These are phyloP conservation scores for Grammothele lineata DNA, from an alignment of 768 basidiomycete species.

Conservation along the genomic window DNA sequence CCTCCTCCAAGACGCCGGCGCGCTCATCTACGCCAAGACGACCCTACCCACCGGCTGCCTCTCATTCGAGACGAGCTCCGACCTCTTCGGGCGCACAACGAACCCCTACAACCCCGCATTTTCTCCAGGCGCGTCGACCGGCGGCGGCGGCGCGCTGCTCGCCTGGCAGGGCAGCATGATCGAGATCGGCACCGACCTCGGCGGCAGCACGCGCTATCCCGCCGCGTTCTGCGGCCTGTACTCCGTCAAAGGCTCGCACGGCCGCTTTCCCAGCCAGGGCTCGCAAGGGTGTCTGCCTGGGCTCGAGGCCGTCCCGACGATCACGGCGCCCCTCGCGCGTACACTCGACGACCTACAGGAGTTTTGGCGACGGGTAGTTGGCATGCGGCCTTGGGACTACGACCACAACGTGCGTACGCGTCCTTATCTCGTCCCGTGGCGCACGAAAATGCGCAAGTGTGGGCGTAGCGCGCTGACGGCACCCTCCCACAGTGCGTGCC, in stretches of 20 bases:
- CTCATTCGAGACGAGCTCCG: constrained; percentile 37
- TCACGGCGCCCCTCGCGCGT: constrained; percentile 38
- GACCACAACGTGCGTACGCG: constrained; percentile 34
- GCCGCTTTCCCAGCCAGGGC: constrained; percentile 36
- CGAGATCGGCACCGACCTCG: constrained; percentile 46
- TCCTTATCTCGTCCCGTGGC: too few species aligned
- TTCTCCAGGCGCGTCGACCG: constrained; percentile 44
- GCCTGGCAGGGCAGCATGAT: constrained; percentile 41
- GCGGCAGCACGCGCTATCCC: constrained; percentile 47
- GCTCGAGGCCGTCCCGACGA: constrained; percentile 33
- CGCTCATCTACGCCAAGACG: constrained; percentile 38
- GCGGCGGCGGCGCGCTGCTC: constrained; percentile 47
- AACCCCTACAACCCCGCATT: constrained; percentile 44
- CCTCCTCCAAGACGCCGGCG: constrained; percentile 39
- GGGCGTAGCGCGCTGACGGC: background rate
- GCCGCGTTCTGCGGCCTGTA: constrained; percentile 46
- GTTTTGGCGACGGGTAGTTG: constrained; percentile 40
- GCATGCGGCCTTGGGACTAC: constrained; percentile 39
- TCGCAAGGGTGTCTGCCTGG: constrained; percentile 31
- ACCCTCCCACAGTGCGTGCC: constrained; percentile 33
- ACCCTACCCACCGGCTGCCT: constrained; percentile 40
- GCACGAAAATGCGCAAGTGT: too few species aligned
- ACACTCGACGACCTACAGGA: constrained; percentile 37
- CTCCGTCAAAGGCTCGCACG: constrained; percentile 33
- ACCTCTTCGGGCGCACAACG: constrained; percentile 42